Evolutionary conservation across 2,329 filamentous ascomycete genomes (phyloP), one percentile per base, ranked within the genome.

Genomic region (Aureobasidium sp.): DNA sequence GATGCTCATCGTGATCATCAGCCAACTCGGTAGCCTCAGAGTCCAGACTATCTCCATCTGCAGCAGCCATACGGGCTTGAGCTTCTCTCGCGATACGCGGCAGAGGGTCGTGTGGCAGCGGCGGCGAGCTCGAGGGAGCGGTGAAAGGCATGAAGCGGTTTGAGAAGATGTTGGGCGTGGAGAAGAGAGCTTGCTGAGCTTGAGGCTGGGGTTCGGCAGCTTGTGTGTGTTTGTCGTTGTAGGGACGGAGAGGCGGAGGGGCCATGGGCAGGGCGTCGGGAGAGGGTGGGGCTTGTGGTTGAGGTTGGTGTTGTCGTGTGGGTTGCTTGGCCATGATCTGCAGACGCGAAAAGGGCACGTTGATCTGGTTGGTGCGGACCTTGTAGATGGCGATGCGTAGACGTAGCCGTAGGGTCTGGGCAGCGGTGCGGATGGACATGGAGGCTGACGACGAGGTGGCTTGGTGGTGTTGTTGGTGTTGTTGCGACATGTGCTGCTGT

Each of bases 321-420:
- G 36, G 55, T 22, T 47, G 52, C 47, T 59, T 62, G 51, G 11
- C 62, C 49, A 65, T 62, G 65, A 63, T 69, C 63, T 64, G 69
- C 59, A 91, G 78, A 49, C 83, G 75, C 61, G 85, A 79, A 64
- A 90, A 80, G 1, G 87, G 86, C 31, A 89, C 79, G 62, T 82
- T 77, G 60, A 85, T 82, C 73, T 92, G 89, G 64, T 88, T 85
- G 1, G 88, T 91, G 62, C 81, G 82, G 66, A 92, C 79, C 74
- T 91, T 91, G 78, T 91, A 91, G 69, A 82, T 83, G 15, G 87
- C 89, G 22, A 91, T 81, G 31, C 83, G 80, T 17, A 92, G 82
- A n/a, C 88, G 82, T 11, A 90, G 80, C 57, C 82, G 82, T 48
- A 91, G 78, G 53, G 85, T 82, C 69, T 88, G 83, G 22, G 85